Conservation (phyloP, 495 filamentous ascomycete genomes). For the Platismatia glauca region DNA sequence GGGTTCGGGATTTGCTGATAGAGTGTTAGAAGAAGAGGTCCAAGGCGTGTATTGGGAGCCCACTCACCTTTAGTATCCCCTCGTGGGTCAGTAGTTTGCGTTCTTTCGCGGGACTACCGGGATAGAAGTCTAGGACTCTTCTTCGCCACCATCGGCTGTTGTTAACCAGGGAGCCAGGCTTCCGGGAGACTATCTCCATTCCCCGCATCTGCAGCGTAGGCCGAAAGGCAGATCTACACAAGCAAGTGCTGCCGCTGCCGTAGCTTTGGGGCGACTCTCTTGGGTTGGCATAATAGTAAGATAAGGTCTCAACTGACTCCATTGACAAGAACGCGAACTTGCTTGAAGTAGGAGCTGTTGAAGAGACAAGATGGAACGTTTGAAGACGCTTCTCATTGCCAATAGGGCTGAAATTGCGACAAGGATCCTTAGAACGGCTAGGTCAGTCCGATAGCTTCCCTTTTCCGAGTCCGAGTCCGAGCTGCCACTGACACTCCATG, state of each 20-base stretch:
- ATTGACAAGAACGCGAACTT: neutral
- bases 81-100: too few species aligned
- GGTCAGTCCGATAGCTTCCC: constrained; percentile 19
- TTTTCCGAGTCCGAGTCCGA: neutral
- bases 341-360: too few species aligned
- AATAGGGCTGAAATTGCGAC: constrained; percentile 55
- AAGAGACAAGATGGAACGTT: constrained; percentile 27
- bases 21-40: neutral
- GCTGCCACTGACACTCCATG: constrained; percentile 1
- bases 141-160: too few species aligned
- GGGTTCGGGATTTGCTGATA: neutral
- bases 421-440: constrained; percentile 36
- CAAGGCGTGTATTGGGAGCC: neutral
- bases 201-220: constrained; percentile 16
- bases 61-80: neutral
- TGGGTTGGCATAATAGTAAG: neutral
- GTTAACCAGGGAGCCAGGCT: too few species aligned
- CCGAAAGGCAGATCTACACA: neutral
- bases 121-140: too few species aligned
- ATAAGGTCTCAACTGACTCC: neutral
- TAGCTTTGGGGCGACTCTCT: neutral
- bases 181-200: neutral
- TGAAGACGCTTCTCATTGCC: constrained; percentile 35
- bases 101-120: too few species aligned
- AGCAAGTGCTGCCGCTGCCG: neutral